Conservation (phyloP, 257 asterid genomes). For the Fraxinus americana region DNA sequence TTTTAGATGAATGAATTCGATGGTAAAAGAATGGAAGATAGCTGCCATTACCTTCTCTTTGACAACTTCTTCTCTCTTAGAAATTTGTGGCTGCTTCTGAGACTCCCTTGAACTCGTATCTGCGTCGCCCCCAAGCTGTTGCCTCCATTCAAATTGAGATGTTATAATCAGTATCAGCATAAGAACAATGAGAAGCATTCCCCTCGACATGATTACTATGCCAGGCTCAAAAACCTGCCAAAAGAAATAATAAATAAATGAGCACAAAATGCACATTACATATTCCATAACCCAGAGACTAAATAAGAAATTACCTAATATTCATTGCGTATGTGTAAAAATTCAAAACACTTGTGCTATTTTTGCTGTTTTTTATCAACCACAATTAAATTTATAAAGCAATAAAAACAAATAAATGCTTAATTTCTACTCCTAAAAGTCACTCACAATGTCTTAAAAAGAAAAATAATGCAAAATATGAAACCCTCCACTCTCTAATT, state of each 20-base stretch:
- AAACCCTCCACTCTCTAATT: not conserved
- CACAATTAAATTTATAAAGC: not conserved
- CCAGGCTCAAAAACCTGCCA: slow-evolving; percentile 28
- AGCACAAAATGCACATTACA: not conserved
- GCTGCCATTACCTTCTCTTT: slow-evolving; percentile 55
- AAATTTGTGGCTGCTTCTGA: slow-evolving; percentile 51
- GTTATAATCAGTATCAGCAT: slow-evolving; percentile 53
- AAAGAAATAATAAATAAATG: not conserved
- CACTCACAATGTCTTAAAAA: not conserved
- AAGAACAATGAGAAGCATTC: slow-evolving; percentile 58
- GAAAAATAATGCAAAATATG: not conserved
- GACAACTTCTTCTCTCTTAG: slow-evolving; percentile 53
- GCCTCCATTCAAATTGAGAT: slow-evolving; percentile 69
- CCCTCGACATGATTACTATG: slow-evolving; percentile 48
- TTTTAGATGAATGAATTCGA: not conserved
- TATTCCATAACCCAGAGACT: not conserved
- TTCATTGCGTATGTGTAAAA: not conserved
- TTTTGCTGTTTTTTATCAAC: not conserved
- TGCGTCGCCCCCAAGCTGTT: slow-evolving; percentile 43
- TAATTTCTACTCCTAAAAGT: not conserved
- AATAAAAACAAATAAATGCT: not conserved
- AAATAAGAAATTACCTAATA: no score
- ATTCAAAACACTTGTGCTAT: not conserved
- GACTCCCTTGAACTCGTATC: slow-evolving; percentile 44
- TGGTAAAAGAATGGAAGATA: not conserved